Evolutionary conservation across 305 asterid genomes (phyloP).

Genomic region (Plantago lanceolata): DNA sequence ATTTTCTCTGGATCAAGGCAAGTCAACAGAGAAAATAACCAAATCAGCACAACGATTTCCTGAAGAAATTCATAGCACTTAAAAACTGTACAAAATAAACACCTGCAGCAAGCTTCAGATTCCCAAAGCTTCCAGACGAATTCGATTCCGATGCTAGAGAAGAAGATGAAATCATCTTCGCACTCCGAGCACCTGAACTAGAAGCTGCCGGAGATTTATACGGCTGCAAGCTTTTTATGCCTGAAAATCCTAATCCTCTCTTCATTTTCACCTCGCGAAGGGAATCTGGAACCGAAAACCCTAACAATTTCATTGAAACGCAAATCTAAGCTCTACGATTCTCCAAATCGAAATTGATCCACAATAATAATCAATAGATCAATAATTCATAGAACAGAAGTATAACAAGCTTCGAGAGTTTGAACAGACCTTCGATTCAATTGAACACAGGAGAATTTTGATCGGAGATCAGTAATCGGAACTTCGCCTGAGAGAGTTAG

Average conservation of each 20-base stretch:
- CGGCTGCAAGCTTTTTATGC: constrained; percentile 65
- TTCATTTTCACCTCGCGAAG: constrained; percentile 46
- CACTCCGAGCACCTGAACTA: constrained; percentile 43
- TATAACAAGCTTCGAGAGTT: too few relatives aligned
- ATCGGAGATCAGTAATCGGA: too few relatives aligned
- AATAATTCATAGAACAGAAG: too few relatives aligned
- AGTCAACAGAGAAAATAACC: constrained; percentile 17
- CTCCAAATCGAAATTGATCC: too few relatives aligned
- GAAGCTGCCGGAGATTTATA: constrained; percentile 46
- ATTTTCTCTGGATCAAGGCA: constrained; percentile 57
- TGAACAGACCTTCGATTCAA: too few relatives aligned
- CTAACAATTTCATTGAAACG: neutral
- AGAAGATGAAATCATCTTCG: constrained; percentile 37
- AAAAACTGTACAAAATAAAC: constrained; percentile 4
- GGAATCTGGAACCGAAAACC: constrained; percentile 22
- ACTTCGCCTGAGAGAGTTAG: too few relatives aligned
- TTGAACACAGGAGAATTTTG: too few relatives aligned
- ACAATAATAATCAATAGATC: too few relatives aligned
- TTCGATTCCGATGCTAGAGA: constrained; percentile 44
- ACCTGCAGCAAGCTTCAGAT: constrained; percentile 93
- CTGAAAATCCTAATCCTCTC: constrained; percentile 59
- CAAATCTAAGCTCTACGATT: neutral
- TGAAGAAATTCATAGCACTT: constrained; percentile 1
- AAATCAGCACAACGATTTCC: constrained; percentile 5
- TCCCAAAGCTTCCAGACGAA: constrained; percentile 69